phyloP scores from a whole-genome alignment of 1,284 basidiomycete genomes.

The Rugiboletus extremiorientalis region DNA sequence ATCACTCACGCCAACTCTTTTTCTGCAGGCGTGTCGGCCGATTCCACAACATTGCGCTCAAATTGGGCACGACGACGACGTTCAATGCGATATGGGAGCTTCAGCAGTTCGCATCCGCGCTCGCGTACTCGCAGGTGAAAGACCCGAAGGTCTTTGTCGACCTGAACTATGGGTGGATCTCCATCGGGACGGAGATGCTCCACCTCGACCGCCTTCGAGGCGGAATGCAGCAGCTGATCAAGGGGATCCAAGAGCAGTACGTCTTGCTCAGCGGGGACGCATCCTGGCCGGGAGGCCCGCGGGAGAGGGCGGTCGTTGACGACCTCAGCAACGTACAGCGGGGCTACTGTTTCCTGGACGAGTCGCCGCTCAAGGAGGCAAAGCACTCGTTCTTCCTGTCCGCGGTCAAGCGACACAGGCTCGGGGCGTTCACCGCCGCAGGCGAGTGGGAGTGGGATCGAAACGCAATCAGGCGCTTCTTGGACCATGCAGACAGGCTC shows the following conservation, averaged over 20 bases:
- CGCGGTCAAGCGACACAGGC: background rate
- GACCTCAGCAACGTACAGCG: background rate
- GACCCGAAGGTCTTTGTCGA: conserved; percentile 3
- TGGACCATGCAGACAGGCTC: background rate
- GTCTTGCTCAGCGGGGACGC: background rate
- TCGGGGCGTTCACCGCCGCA: background rate
- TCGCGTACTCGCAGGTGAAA: background rate
- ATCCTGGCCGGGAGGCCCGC: too few species aligned
- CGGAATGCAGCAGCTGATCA: background rate
- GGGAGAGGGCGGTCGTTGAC: too few species aligned
- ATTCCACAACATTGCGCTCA: too few species aligned
- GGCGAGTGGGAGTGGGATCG: background rate
- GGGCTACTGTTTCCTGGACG: conserved; percentile 10
- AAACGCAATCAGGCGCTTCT: background rate
- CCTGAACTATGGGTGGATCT: background rate
- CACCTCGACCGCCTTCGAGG: background rate
- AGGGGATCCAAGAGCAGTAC: too few species aligned
- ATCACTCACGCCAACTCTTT: too few species aligned
- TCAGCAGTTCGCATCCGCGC: background rate
- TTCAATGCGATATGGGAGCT: too few species aligned
- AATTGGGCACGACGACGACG: too few species aligned
- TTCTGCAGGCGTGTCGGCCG: too few species aligned
- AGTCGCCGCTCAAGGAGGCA: background rate
- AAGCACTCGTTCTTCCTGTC: background rate
- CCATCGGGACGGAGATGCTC: background rate